Evolutionary conservation across 73 alveolate genomes (phyloP), one percentile per base, ranked within the genome.

Genomic region (Paramecium sexaurelia): DNA sequence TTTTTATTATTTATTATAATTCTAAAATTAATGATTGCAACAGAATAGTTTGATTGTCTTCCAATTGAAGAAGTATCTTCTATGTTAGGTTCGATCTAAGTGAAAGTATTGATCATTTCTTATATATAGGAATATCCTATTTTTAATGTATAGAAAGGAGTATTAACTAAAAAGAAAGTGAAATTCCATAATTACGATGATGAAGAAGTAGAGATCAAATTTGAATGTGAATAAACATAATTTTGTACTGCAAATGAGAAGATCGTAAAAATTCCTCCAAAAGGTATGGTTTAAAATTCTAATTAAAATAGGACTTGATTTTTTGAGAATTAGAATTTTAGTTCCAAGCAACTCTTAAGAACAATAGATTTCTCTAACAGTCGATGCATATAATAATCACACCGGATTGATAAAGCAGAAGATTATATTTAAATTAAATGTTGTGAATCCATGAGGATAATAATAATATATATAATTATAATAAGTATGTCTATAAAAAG

Each of bases 21-120:
- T 51, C 17, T 17, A 4, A 73, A 73, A 5, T 19, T 17, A 20
- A 78, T 78, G 90, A 78, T 78, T 45, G 90, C 90, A 8, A 45
- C 75, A 13, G 90, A 78, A 43, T 78, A 78, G n/a, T 78, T 39
- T 17, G 90, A 78, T 41, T 39, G 90, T 78, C 36, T 78, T 19
- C 90, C 90, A 1, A 35, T 45, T 22, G 90, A 78, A 41, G 90
- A 78, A 19, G 73, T 78, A 6, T 41, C 73, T 11, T 24, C 73
- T 9, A 78, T 78, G 90, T 78, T 78, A 19, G 90, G 90, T 15
- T 32, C 43, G 0, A 26, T 41, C 2, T 29, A 43, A 45, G 75
- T 78, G 75, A 78, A 71, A 36, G 86, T 71, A 71, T 35, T 11
- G 4, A 29, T 0, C 27, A 26, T n/a, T 51, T 51, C 6, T 17